Conservation (phyloP, 495 filamentous ascomycete genomes). For the Penicillium tannophilum region DNA sequence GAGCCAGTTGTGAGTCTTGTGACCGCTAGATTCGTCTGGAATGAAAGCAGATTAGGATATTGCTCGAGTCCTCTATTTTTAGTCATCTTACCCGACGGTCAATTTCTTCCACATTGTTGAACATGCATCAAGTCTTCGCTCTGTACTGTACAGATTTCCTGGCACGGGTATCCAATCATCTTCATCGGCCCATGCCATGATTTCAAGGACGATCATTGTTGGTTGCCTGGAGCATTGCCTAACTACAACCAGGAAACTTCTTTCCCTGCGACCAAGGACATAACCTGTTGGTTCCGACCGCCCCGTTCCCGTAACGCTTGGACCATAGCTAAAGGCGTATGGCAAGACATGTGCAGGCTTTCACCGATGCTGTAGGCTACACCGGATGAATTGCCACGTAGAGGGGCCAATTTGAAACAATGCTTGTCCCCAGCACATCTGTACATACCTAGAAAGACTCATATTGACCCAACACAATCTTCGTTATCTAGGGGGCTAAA, state of each 20-base stretch:
- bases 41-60: too few relatives aligned
- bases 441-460: not conserved
- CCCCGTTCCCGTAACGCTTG: conserved; percentile 9
- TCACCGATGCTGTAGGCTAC: not conserved
- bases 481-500: conserved; percentile 7
- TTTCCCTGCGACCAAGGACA: not conserved
- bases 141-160: not conserved
- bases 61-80: not conserved
- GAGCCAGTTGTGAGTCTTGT: not conserved
- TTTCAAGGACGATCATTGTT: not conserved
- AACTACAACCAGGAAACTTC: not conserved
- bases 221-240: not conserved
- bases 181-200: not conserved
- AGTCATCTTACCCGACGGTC: not conserved
- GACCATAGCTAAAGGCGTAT: conserved; percentile 7
- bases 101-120: not conserved
- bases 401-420: too few relatives aligned
- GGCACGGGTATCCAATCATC: not conserved
- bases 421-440: not conserved
- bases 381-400: too few relatives aligned
- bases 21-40: not conserved
- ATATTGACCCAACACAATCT: not conserved
- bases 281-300: not conserved
- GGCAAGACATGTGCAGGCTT: not conserved
- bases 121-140: not conserved